Evolutionary conservation across 257 asterid genomes (phyloP), one percentile per base, ranked within the genome.

Genomic region (Avicennia marina): DNA sequence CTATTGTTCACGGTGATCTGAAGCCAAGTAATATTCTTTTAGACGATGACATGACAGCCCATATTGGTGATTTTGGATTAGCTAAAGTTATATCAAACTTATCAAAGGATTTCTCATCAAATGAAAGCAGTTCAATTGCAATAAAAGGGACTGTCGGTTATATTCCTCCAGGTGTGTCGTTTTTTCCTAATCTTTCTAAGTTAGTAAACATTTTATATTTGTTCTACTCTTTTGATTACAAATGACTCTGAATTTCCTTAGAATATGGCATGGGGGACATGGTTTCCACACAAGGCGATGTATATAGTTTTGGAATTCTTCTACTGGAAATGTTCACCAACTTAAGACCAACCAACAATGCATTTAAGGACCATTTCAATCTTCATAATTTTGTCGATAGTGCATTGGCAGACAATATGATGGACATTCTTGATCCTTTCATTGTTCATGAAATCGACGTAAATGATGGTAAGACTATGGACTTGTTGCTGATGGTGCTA

Each of bases 41-140:
- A 6, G 72, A 74, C 21, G 55, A 44, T 2, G 58, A 70, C 1
- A 58, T 73, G 63, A 48, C 61, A 10, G 73, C 75, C 15, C 69
- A 63, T 56, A 49, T 77, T 16, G 78, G 81, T 1, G 81, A 74
- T 55, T 78, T 71, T 38, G 70, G 84, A 64, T 22, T 74, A 33
- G 72, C 81, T 16, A 68, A 63, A 48, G 48, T 71, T 20, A 32
- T 74, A 31, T 63, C 73, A 11, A 41, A 17, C 27, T 15, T 46
- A 7, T 2, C 53, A 15, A 46, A 4, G 17, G 24, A 43, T 12
- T 36, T 21, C 13, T 25, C 53, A 18, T 5, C n/a, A 17, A 10
- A 2, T 19, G 25, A 15, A 46, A 76, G 60, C 39, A 61, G 49
- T 21, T 41, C 67, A 5, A 2, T 46, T 29, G 71, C 65, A 16